These are phyloP conservation scores for Daldinia caldariorum DNA, from an alignment of 495 filamentous ascomycete genomes.

Conservation along the genomic window DNA sequence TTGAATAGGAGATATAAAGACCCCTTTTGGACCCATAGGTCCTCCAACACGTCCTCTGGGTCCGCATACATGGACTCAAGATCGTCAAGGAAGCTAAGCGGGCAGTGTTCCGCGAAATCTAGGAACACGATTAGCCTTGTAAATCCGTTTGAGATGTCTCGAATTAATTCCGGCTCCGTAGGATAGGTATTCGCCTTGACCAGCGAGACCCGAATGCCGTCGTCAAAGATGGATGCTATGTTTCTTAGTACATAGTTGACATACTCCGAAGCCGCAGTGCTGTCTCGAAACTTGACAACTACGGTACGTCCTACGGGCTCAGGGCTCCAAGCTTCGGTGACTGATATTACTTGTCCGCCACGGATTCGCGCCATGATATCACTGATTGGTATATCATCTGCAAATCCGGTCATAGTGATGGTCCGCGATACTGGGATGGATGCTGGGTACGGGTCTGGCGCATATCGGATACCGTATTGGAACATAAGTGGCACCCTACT, in stretches of 20 bases:
- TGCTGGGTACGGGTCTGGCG: neutral
- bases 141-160: neutral
- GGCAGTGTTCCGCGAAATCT: neutral
- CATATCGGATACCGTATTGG: conserved; percentile 19
- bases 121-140: neutral
- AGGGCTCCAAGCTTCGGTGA: neutral
- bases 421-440: conserved; percentile 8
- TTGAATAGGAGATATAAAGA: conserved; percentile 19
- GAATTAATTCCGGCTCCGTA: neutral
- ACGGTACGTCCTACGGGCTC: conserved; percentile 7
- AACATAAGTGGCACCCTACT: neutral
- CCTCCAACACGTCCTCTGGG: conserved; percentile 19
- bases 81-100: conserved; percentile 2
- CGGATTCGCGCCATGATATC: conserved; percentile 20
- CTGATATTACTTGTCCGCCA: conserved; percentile 15
- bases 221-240: neutral
- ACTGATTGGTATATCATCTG: neutral
- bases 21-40: conserved; percentile 2
- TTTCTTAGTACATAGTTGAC: neutral
- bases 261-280: neutral
- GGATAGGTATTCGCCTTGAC: conserved; percentile 14
- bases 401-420: conserved; percentile 18
- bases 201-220: neutral
- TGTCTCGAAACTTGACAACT: conserved; percentile 13
- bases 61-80: neutral